Percentiles rank a stretch among this genome's conserved stretches.
phyloP scores from a whole-genome alignment of 78 protist genomes.

The Guillardia theta region DNA sequence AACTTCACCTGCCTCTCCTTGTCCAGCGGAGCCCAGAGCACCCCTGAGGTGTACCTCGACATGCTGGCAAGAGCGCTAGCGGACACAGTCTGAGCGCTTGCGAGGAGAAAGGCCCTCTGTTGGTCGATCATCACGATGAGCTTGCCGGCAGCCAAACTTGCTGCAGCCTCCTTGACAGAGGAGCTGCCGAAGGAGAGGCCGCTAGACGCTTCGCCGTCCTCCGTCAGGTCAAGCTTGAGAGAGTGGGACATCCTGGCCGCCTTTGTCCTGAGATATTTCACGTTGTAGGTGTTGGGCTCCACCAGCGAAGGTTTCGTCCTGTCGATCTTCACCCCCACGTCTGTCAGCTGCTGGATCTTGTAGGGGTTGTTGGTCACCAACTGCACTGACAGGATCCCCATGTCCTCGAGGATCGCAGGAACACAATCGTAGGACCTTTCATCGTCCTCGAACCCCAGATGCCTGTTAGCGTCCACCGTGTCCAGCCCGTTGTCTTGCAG shows the following conservation, averaged over 20 bases:
- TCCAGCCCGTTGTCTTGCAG: constrained; percentile 16
- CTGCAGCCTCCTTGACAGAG: too few relatives aligned
- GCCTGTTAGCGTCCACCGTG: constrained; percentile 47
- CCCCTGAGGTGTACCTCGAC: too few relatives aligned
- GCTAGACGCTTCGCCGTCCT: too few relatives aligned
- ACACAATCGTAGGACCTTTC: not conserved
- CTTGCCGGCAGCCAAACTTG: too few relatives aligned
- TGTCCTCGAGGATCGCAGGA: constrained; percentile 15
- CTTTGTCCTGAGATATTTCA: not conserved
- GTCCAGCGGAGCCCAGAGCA: too few relatives aligned
- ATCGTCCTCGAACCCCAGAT: constrained; percentile 32
- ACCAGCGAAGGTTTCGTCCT: not conserved
- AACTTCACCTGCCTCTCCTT: too few relatives aligned
- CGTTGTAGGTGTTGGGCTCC: not conserved
- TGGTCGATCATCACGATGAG: too few relatives aligned
- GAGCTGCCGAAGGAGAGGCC: too few relatives aligned
- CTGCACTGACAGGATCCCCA: not conserved
- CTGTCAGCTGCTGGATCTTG: not conserved
- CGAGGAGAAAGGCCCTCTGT: too few relatives aligned
- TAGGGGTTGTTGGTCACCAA: constrained; percentile 45
- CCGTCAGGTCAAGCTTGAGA: too few relatives aligned
- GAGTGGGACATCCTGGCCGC: not conserved
- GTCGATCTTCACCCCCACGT: not conserved
- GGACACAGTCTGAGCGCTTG: too few relatives aligned
- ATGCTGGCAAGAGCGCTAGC: too few relatives aligned